Evolutionary conservation across 331 rosid genomes (phyloP), one percentile per base, ranked within the genome.

Genomic region (Acacia pycnantha): DNA sequence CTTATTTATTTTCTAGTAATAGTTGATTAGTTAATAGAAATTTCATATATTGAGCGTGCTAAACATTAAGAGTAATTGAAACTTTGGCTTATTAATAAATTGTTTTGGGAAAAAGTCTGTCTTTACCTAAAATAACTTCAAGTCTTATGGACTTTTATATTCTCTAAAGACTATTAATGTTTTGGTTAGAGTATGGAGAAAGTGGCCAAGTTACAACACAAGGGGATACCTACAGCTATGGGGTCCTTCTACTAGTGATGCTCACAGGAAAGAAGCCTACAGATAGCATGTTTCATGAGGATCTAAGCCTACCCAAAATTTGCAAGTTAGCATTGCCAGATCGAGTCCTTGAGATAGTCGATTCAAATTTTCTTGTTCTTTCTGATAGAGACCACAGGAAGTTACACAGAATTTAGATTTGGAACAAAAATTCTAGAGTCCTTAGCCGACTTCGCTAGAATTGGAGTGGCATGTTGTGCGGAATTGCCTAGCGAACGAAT

Each of bases 171-270:
- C 18, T 48, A 15, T 62, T 61, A 75, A 35, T 64, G 16, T 65
- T 76, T 11, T 54, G 22, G 8, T 41, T 54, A 79, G 86, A 86
- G 70, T 86, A 79, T n/a, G 84, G 86, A 71, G 54, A 29, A 44
- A 77, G 80, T 21, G 35, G 66, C 0, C 9, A 5, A 4, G 70
- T 83, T 29, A 51, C 80, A 65, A 1, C 70, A 6, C 29, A 86
- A 22, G 89, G 64, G 13, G 64, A 56, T 22, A 56, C n/a, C 14
- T 56, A 56, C 4, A 56, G 64, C 64, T 56, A 21, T 56, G 64
- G 64, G 29, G 5, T 56, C 22, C 64, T 56, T 8, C 1, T 56
- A 12, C 27, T 56, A 0, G 64, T 8, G 66, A 22, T 59, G 66
- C 15, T 59, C 18, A 59, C 18, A 1, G 35, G 68, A 26, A 61